Base-by-base conservation (phyloP, 2,329 filamentous ascomycete genomes). In the Fusarium guadeloupense region DNA sequence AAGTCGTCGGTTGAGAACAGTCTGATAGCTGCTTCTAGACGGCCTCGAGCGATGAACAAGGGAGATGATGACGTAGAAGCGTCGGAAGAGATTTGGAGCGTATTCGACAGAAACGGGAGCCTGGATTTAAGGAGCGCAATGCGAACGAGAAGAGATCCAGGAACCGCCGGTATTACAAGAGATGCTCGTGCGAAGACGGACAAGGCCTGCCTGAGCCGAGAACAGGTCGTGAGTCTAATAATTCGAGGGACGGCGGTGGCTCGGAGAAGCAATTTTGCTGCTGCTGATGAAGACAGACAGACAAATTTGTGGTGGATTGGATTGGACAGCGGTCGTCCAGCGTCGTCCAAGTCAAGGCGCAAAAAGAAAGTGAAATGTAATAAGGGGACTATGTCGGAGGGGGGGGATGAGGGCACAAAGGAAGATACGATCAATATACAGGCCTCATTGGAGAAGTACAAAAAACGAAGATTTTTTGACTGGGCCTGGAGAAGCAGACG, bases 391-490 rank as follows among this genome's bases (percentile, higher is more conserved):
- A 54, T 56, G 46, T 57, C 40, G 43, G 34, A 42, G 34, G 39
- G 37, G 41, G 47, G 64, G 46, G 48, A 50, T 45, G 54, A 52
- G 62, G 58, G 41, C 66, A 69, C 68, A 72, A 71, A 71, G 67
- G 66, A 71, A 73, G 64, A 63, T 69, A 67, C 58, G 62, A 70
- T 75, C 70, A 75, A 74, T 74, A 74, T 73, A 76, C 71, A 75
- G 68, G 73, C 72, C 71, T 71, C 74, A 75, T 73, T 59, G 62
- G 66, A 64, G 53, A 65, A 67, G 55, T 62, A 61, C 58, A 63
- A 59, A 62, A 57, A 54, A 62, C 9, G 52, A 60, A 59, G 48
- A 50, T 58, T 66, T 67, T 67, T 67, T 61, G 64, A 60, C 55
- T 54, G 59, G 64, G 66, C 64, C 69, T 68, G 63, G 71, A 68